Evolutionary conservation across 352 stramenopile species (phyloP).

Genomic region (Discostella stelligera): DNA sequence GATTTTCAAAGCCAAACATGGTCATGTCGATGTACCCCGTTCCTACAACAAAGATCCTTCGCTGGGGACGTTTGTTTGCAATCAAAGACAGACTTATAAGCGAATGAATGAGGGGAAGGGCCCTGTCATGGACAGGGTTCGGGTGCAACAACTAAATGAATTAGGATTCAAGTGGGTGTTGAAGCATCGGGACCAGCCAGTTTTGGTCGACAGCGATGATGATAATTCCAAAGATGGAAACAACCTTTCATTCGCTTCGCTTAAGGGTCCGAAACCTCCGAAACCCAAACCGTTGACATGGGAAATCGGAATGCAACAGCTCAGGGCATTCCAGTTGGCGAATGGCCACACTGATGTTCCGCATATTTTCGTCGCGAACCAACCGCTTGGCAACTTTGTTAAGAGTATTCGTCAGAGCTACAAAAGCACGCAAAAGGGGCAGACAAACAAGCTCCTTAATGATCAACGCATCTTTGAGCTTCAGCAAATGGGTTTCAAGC

Average conservation of each 20-base stretch:
- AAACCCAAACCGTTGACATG: conserved; percentile 24
- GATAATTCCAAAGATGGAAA: conserved; percentile 1
- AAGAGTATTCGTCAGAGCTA: conserved; percentile 42
- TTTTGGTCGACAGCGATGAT: conserved; percentile 22
- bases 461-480: conserved; percentile 21
- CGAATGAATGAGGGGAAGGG: conserved; percentile 41
- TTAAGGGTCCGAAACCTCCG: neutral
- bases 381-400: conserved; percentile 42
- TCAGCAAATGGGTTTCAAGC: conserved; percentile 37
- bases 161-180: conserved; percentile 41
- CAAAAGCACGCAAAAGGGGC: conserved; percentile 39
- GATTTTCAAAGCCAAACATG: conserved; percentile 30
- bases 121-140: conserved; percentile 24
- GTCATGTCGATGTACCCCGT: conserved; percentile 41
- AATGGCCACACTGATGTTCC: conserved; percentile 32
- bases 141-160: conserved; percentile 25
- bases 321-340: conserved; percentile 22
- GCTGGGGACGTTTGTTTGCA: conserved; percentile 40
- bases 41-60: conserved; percentile 34
- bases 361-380: conserved; percentile 34
- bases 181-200: conserved; percentile 24
- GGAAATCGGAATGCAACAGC: conserved; percentile 25
- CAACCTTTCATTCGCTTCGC: neutral
- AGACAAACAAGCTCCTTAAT: conserved; percentile 25
- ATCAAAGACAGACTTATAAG: conserved; percentile 41